Evolutionary conservation across 2,329 filamentous ascomycete species (phyloP).

Genomic region (Talaromyces sp.): DNA sequence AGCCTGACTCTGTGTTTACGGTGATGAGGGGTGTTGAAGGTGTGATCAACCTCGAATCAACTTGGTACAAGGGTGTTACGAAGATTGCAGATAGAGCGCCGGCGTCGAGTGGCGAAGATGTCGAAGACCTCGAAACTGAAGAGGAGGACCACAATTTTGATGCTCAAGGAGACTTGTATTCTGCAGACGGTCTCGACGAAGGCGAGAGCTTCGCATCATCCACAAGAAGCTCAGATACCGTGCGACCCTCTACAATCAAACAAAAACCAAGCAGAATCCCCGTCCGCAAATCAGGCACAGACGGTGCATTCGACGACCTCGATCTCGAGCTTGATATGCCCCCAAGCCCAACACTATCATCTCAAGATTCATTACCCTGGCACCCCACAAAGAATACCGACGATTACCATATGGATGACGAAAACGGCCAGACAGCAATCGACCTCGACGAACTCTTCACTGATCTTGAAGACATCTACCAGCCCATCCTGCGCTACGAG

Average conservation of each 20-base stretch:
- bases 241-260: not conserved
- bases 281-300: not conserved
- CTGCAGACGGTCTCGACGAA: not conserved
- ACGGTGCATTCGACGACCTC: not conserved
- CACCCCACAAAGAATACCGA: conserved; percentile 15
- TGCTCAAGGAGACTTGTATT: not conserved
- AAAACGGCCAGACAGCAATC: not conserved
- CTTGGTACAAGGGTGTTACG: not conserved
- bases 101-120: not conserved
- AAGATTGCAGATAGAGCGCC: not conserved
- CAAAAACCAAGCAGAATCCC: conserved; percentile 3
- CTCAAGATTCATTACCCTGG: conserved; percentile 23
- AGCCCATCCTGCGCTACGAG: not conserved
- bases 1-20: not conserved
- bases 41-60: not conserved
- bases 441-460: not conserved
- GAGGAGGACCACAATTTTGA: not conserved
- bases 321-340: conserved; percentile 11
- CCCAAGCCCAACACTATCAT: conserved; percentile 23
- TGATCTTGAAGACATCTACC: not conserved
- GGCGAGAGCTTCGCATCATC: not conserved
- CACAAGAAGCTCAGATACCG: not conserved
- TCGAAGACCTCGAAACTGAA: not conserved
- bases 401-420: not conserved
- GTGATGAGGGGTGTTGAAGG: not conserved